Base-by-base conservation (phyloP, 805 yeast species). In the Saccharomycopsis sp. region DNA sequence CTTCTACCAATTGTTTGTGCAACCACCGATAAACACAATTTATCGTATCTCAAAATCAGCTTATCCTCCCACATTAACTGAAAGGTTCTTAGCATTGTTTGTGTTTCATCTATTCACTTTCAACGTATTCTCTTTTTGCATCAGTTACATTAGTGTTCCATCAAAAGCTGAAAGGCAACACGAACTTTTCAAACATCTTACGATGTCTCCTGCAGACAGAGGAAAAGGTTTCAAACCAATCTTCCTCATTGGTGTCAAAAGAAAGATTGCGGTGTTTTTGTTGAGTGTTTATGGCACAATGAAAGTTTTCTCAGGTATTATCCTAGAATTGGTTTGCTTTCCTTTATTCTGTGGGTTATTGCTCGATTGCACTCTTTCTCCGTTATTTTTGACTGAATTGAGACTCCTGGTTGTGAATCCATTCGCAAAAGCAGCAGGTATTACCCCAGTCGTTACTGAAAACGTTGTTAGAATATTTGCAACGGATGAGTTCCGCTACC, bases 271-370 rank as follows among this genome's bases (percentile, higher is more conserved):
- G 53, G 66, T 69, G 38, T 49, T 69, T 2, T 15, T 45, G 10
- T 45, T 45, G 22, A 38, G 41, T n/a, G 17, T 75, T 7, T 60
- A 68, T 16, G 68, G 80, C 25, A 77, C 94, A 2, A 52, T 77
- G 18, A 89, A 88, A 56, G 94, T 89, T 10, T 73, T 84, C 43
- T 52, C 72, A 9, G 69, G 92, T 19, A 81, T 88, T 53, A 70
- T 78, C 4, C 70, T 85, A 36, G 98, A 92, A 56, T 68, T 87
- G 38, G 68, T 82, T n/a, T 64, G 80, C 5, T 89, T 92, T 63
- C 98, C 98, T 1, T 67, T 82, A 0, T 76, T 76, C 51, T 87
- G 96, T 53, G 98, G 98, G 1, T 59, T 74, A 49, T 69, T 86
- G 53, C 57, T 89, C 20, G 88, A 81, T 50, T 63, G 80, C 44